A percentile compares a stretch with the other conserved stretches of the same genome.
These are phyloP conservation scores for Boletus vermiculosoides DNA, from an alignment of 768 basidiomycete genomes.

Conservation along the genomic window DNA sequence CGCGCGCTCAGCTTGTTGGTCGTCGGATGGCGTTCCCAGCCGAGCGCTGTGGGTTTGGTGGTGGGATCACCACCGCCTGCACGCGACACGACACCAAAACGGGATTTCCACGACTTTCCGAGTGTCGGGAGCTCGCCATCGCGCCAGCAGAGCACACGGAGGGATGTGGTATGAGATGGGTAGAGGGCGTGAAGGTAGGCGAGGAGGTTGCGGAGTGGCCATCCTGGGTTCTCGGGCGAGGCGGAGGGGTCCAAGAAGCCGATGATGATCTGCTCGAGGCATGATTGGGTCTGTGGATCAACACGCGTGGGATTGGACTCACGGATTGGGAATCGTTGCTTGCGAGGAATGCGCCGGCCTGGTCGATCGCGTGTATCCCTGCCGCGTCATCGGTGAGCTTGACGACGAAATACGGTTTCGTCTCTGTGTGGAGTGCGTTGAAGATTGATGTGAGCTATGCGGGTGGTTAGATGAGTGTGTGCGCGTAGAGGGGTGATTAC, in stretches of 20 bases:
- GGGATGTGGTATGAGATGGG: conserved; percentile 42
- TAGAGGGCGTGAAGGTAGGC: conserved; percentile 70
- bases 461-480: background rate
- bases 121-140: conserved; percentile 51
- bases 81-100: conserved; percentile 49
- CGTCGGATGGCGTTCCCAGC: conserved; percentile 92
- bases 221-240: conserved; percentile 69
- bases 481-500: conserved; percentile 30
- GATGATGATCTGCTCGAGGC: conserved; percentile 42
- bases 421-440: conserved; percentile 41
- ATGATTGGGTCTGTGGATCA: conserved; percentile 20
- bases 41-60: conserved; percentile 64
- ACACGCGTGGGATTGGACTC: conserved; percentile 15
- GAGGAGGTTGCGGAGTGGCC: conserved; percentile 93
- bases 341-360: conserved; percentile 58
- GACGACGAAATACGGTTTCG: conserved; percentile 63
- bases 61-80: conserved; percentile 16
- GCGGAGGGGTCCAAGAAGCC: conserved; percentile 88
- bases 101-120: conserved; percentile 55
- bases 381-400: conserved; percentile 36
- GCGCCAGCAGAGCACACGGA: conserved; percentile 79
- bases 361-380: conserved; percentile 53
- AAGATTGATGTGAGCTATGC: conserved; percentile 55
- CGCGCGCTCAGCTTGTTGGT: conserved; percentile 82
- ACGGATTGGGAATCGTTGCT: conserved; percentile 43